Evolutionary conservation across 179 eudicot species (phyloP), one percentile per base, ranked within the genome.

Genomic region (Beta macrorhiza): DNA sequence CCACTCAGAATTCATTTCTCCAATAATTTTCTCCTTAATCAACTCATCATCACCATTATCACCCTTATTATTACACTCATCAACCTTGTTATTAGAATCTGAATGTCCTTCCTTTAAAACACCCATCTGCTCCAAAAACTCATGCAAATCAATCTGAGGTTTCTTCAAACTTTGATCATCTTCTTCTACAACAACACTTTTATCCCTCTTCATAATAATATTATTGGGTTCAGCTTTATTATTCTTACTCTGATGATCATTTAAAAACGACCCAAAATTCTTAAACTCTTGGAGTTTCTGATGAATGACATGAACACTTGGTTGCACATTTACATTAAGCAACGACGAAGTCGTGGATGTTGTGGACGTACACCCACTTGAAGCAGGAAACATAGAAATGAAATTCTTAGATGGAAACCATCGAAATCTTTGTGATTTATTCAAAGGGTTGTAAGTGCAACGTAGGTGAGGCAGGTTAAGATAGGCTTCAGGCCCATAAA

Each of bases 401-500:
- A 88, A 82, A 53, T 61, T 90, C 49, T 86, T 91, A 11, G 99
- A 84, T n/a, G 98, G 92, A 72, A 92, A 87, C 91, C 93, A 92
- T 51, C 88, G 84, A 83, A 88, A 83, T 79, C 89, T 90, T 22
- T 91, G 91, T 3, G 95, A 85, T 67, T 91, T 94, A 70, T 88
- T 90, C 7, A 92, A 77, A n/a, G 98, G 99, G 77, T 92, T 92
- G 49, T 82, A 85, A 32, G 37, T 79, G 37, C 85, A 85, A 5
- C 87, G 72, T 20, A 85, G 59, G 70, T 85, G 87, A 7, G 98
- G 99, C 56, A 96, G 84, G 77, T 93, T 96, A n/a, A 96, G 94
- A 83, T 89, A 93, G 17, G 99, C 95, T 19, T 90, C 96, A 0
- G 97, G 96, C 0, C 99, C 99, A 76, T 96, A 96, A 7, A 93